Percentiles rank a stretch among this genome's conserved stretches.
Conservation (phyloP, 306 rosid species). For the Trifolium subterraneum region DNA sequence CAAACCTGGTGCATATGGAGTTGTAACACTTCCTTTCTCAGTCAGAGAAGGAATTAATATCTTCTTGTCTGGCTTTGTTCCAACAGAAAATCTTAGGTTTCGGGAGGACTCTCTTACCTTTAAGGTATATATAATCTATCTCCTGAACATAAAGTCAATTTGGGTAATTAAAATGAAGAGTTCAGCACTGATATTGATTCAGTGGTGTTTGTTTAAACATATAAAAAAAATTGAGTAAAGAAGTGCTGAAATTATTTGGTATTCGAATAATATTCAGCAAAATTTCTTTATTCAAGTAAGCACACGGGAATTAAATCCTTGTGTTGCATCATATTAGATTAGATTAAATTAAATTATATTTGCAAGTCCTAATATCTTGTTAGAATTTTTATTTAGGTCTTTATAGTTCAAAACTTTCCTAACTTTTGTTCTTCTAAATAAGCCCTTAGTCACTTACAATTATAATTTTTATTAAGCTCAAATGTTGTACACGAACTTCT, state of each 20-base stretch:
- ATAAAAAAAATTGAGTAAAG: not conserved
- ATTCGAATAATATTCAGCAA: constrained; percentile 25
- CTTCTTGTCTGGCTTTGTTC: constrained; percentile 98
- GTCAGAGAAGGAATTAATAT: constrained; percentile 99
- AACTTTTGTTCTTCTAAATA: not conserved
- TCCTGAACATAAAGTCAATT: constrained; percentile 6
- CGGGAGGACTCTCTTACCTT: constrained; percentile 93
- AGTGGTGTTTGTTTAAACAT: constrained; percentile 4
- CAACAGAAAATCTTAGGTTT: constrained; percentile 95
- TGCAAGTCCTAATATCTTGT: not conserved
- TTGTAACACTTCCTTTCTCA: constrained; percentile 98
- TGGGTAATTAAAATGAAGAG: constrained; percentile 21
- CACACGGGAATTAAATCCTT: not conserved
- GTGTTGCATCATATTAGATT: not conserved
- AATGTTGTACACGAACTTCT: not conserved
- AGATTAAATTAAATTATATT: not conserved
- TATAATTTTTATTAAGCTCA: not conserved
- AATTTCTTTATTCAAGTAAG: not conserved
- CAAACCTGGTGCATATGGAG: constrained; percentile 99
- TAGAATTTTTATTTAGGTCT: not conserved
- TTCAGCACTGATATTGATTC: constrained; percentile 1
- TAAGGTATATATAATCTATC: constrained; percentile 59
- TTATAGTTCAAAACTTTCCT: not conserved
- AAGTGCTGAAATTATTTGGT: constrained; percentile 15
- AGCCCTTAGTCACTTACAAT: not conserved